A percentile compares a stretch with the other conserved stretches of the same genome.
These are phyloP conservation scores for Yamadazyma sp. DNA, from an alignment of 1,139 yeast species.

Conservation along the genomic window DNA sequence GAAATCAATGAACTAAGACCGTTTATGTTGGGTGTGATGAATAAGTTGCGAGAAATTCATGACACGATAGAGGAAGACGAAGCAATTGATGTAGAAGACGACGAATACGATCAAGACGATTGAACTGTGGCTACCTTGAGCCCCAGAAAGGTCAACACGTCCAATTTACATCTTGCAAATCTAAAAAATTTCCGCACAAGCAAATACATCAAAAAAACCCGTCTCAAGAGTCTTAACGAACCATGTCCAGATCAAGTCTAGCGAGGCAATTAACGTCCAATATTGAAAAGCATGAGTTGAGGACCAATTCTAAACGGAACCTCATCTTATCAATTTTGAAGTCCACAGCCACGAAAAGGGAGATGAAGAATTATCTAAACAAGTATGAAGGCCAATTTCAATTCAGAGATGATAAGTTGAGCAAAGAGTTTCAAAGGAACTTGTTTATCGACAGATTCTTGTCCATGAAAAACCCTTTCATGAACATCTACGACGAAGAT, in stretches of 20 bases:
- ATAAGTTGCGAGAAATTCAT: slow-evolving; percentile 59
- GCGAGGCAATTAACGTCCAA: slow-evolving; percentile 40
- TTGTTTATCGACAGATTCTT: slow-evolving; percentile 43
- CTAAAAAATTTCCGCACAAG: background rate
- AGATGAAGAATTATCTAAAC: slow-evolving; percentile 62
- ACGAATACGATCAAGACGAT: background rate
- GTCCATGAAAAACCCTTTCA: slow-evolving; percentile 32
- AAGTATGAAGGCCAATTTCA: slow-evolving; percentile 54
- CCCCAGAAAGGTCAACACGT: too few relatives aligned
- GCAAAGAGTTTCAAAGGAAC: slow-evolving; percentile 35
- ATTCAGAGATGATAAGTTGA: slow-evolving; percentile 19
- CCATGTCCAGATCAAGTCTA: slow-evolving; percentile 20
- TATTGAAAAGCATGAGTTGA: slow-evolving; percentile 30
- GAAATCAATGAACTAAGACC: slow-evolving; percentile 91
- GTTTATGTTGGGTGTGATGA: slow-evolving; percentile 77
- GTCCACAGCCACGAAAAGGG: slow-evolving; percentile 77
- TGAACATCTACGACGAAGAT: slow-evolving; percentile 32
- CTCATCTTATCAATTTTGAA: slow-evolving; percentile 67
- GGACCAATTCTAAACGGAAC: slow-evolving; percentile 46
- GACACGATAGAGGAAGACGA: slow-evolving; percentile 32
- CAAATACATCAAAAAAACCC: background rate
- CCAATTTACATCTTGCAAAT: background rate
- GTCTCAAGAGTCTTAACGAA: slow-evolving; percentile 21
- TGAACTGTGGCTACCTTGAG: background rate
- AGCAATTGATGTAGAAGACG: slow-evolving; percentile 16